Evolutionary conservation across 345 rosid species (phyloP).

Genomic region (Raphanus sativus): DNA sequence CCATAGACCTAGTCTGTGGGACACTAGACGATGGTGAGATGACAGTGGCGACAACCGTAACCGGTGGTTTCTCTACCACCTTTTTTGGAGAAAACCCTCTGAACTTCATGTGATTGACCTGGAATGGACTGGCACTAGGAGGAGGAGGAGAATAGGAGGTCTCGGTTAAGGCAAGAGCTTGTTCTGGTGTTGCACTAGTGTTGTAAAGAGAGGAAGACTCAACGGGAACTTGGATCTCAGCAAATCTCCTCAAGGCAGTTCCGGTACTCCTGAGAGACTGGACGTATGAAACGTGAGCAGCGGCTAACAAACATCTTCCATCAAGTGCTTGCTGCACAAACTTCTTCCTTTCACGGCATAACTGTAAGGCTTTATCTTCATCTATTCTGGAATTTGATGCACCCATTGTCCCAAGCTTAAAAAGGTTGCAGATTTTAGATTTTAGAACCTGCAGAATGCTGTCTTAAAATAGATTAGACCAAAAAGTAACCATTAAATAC

Average conservation of each 20-base stretch:
- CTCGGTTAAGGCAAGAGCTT: slow-evolving; percentile 59
- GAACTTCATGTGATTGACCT: slow-evolving; percentile 67
- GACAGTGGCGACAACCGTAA: slow-evolving; percentile 45
- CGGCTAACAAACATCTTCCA: slow-evolving; percentile 88
- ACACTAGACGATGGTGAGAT: slow-evolving; percentile 54
- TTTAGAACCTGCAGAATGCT: neutral
- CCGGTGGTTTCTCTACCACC: slow-evolving; percentile 75
- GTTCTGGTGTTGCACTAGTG: slow-evolving; percentile 76
- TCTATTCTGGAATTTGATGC: slow-evolving; percentile 64
- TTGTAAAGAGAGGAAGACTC: slow-evolving; percentile 58
- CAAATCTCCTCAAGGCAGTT: slow-evolving; percentile 67
- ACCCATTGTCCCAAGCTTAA: slow-evolving; percentile 54
- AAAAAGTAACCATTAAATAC: neutral
- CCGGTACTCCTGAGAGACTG: slow-evolving; percentile 73
- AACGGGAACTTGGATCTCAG: slow-evolving; percentile 67
- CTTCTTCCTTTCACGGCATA: slow-evolving; percentile 88
- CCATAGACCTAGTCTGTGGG: slow-evolving; percentile 45
- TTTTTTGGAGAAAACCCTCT: slow-evolving; percentile 56
- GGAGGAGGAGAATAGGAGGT: slow-evolving; percentile 53
- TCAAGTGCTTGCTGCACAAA: slow-evolving; percentile 85
- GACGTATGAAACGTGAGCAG: slow-evolving; percentile 70
- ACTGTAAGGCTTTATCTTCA: slow-evolving; percentile 83
- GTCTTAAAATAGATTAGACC: neutral
- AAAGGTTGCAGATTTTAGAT: slow-evolving; percentile 1
- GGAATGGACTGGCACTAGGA: slow-evolving; percentile 53